phyloP scores from a whole-genome alignment of 257 asterid genomes.

The Ehretia macrophylla region DNA sequence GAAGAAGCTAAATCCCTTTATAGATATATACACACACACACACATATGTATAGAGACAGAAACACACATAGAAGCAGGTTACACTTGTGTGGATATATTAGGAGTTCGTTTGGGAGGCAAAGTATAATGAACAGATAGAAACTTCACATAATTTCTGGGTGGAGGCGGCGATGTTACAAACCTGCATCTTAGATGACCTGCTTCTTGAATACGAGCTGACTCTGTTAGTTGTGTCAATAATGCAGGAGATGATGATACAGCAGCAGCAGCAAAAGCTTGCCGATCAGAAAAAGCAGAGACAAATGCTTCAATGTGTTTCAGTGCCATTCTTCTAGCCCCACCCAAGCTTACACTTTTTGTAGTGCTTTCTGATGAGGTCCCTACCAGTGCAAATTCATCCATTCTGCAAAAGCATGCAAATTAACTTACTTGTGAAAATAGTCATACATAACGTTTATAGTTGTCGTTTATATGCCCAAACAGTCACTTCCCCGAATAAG shows the following conservation, averaged over 20 bases:
- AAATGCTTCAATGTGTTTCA: constrained; percentile 65
- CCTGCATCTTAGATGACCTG: constrained; percentile 94
- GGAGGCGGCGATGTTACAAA: constrained; percentile 17
- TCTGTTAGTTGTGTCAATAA: constrained; percentile 66
- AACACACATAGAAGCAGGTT: too few species aligned
- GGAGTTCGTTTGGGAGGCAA: too few species aligned
- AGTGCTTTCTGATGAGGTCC: constrained; percentile 55
- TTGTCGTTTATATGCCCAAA: background rate
- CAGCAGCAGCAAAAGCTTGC: constrained; percentile 71
- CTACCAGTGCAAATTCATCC: constrained; percentile 57
- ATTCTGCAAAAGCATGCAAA: constrained; percentile 41
- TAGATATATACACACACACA: too few species aligned
- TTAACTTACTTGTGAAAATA: background rate
- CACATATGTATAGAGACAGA: too few species aligned
- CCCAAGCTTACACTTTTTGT: constrained; percentile 59
- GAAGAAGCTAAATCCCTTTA: background rate
- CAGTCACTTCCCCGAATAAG: background rate
- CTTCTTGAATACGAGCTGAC: constrained; percentile 76
- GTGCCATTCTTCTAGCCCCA: constrained; percentile 62
- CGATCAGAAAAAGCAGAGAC: constrained; percentile 54
- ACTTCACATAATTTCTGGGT: too few species aligned
- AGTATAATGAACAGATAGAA: background rate
- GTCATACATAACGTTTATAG: background rate
- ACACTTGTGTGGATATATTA: too few species aligned
- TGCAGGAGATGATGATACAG: constrained; percentile 63